Percentiles rank a stretch among this genome's conserved stretches.
These are phyloP conservation scores for Fusarium illudens DNA, from an alignment of 2,329 filamentous ascomycete genomes.

Conservation along the genomic window DNA sequence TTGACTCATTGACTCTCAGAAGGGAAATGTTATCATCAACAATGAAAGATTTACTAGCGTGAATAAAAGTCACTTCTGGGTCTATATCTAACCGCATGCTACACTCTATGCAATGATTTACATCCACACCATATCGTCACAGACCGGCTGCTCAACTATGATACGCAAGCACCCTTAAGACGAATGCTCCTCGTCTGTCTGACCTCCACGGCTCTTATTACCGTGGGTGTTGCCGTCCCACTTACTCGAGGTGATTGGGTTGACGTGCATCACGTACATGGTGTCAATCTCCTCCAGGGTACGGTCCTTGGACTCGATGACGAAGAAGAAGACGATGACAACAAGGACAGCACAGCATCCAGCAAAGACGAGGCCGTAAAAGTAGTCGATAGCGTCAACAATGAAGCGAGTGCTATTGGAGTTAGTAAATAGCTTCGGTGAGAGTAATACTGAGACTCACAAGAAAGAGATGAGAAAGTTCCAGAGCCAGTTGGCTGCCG, in stretches of 20 bases:
- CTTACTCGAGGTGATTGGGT: slow-evolving; percentile 56
- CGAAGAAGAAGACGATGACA: slow-evolving; percentile 76
- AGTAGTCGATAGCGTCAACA: slow-evolving; percentile 72
- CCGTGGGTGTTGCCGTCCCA: slow-evolving; percentile 31
- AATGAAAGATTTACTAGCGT: background rate
- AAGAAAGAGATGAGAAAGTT: slow-evolving; percentile 68
- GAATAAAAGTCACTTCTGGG: background rate
- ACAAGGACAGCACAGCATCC: slow-evolving; percentile 71
- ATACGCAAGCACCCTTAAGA: slow-evolving; percentile 11
- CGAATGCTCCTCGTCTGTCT: slow-evolving; percentile 32
- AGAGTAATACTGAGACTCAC: slow-evolving; percentile 38
- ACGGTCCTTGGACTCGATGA: slow-evolving; percentile 76
- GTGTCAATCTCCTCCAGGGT: slow-evolving; percentile 79
- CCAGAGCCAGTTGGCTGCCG: slow-evolving; percentile 69
- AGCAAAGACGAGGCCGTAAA: slow-evolving; percentile 76
- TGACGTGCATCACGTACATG: slow-evolving; percentile 70
- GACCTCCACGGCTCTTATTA: slow-evolving; percentile 22
- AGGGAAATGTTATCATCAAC: too few relatives aligned
- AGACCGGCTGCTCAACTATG: background rate
- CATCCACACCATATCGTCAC: background rate
- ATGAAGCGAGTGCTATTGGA: slow-evolving; percentile 71
- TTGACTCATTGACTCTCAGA: too few relatives aligned
- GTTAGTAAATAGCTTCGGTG: slow-evolving; percentile 27
- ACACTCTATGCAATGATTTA: background rate
- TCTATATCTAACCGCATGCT: background rate